Evolutionary conservation across 768 basidiomycete genomes (phyloP).

Genomic region (Polyporus arcularius): DNA sequence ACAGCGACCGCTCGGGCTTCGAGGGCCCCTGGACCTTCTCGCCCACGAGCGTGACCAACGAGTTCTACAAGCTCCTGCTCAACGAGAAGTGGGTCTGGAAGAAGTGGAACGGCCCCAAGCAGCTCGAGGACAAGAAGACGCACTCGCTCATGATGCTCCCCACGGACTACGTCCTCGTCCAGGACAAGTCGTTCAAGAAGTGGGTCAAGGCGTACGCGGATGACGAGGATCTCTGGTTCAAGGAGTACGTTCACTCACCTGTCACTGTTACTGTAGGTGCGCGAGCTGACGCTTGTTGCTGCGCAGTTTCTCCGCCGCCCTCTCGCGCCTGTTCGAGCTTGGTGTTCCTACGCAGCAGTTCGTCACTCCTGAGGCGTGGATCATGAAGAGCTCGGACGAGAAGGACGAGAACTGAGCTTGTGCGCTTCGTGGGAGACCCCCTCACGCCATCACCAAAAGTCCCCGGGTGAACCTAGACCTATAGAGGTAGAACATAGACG

Average conservation of each 20-base stretch:
- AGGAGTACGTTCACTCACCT: slow-evolving; percentile 63
- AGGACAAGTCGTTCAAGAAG: slow-evolving; percentile 94
- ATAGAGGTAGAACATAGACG: slow-evolving; percentile 15
- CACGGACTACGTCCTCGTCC: slow-evolving; percentile 84
- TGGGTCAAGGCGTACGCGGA: slow-evolving; percentile 85
- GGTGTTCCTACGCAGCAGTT: slow-evolving; percentile 88
- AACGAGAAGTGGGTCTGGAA: slow-evolving; percentile 95
- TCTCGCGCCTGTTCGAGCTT: slow-evolving; percentile 85
- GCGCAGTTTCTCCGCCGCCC: slow-evolving; percentile 77
- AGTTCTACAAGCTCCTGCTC: slow-evolving; percentile 83
- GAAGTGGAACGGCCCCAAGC: slow-evolving; percentile 94
- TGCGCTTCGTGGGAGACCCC: not conserved
- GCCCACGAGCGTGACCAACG: slow-evolving; percentile 84
- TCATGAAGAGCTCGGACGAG: slow-evolving; percentile 54
- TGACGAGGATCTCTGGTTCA: slow-evolving; percentile 86
- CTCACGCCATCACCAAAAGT: not conserved
- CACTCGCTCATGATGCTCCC: slow-evolving; percentile 93
- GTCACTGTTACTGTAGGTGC: not conserved
- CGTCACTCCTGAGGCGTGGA: slow-evolving; percentile 72
- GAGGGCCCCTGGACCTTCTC: slow-evolving; percentile 96
- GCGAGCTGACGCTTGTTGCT: slow-evolving; percentile 9
- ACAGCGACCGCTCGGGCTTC: slow-evolving; percentile 77
- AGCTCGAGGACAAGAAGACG: slow-evolving; percentile 91
- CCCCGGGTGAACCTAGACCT: slow-evolving; percentile 6
- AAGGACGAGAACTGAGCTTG: slow-evolving; percentile 42